Evolutionary conservation across 768 basidiomycete species (phyloP), one percentile per base, ranked within the genome.

Genomic region (Hebeloma cylindrosporum): DNA sequence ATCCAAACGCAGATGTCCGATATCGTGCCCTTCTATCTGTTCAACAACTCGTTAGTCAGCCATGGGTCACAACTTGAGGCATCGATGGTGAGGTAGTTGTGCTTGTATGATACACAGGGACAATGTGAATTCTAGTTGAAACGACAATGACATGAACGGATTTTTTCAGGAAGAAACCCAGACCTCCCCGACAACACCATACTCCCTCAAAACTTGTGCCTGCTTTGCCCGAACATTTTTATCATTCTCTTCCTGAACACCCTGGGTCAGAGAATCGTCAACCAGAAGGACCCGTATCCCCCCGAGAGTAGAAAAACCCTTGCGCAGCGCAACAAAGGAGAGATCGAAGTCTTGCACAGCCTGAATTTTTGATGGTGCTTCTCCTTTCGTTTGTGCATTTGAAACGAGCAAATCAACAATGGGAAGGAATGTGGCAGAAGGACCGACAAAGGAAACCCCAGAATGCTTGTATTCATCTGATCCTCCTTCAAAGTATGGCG

Each of bases 11-110:
- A 16, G 88, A 98, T 57, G 93, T 97, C 43, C 81, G 92, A 53
- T 99, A 98, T 73, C 85, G 86, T 45, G 93, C 93, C 2, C 71
- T 98, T 27, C 71, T 97, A 27, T 85, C 90, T 4, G 93, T 94
- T 7, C 93, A 97, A 61, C 80, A 85, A 43, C 81, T 96, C 23
- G 88, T 96, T 58, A 93, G 91, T 62, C 91, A 94, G 56, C 84
- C 90, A 7, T 93, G 90, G 90, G 64, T 79, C 32, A 67, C 75
- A 16, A 77, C 71, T 28, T 83, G 38, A 54, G n/a, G 25, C n/a
- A n/a, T n/a, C n/a, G n/a, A n/a, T n/a, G n/a, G n/a, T n/a, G n/a
- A n/a, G n/a, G n/a, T n/a, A n/a, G n/a, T n/a, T n/a, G n/a, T n/a
- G n/a, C n/a, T n/a, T n/a, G n/a, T n/a, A n/a, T n/a, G n/a, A n/a